Evolutionary conservation across 805 yeast species (phyloP).

Genomic region (Dipodascopsis uninucleata): DNA sequence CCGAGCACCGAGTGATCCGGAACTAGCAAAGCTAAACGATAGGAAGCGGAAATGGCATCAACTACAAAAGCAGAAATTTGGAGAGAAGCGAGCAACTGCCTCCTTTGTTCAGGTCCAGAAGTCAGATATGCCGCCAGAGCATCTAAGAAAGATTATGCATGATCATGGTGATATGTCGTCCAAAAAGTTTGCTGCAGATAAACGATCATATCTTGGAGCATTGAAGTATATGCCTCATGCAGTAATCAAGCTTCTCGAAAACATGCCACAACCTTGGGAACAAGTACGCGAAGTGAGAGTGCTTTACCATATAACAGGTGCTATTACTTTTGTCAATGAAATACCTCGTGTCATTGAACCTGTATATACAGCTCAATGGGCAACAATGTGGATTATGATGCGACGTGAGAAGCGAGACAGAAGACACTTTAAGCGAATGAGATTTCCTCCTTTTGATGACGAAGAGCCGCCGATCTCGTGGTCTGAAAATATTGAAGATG

Average conservation of each 20-base stretch:
- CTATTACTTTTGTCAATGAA: slow-evolving; percentile 92
- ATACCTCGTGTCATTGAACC: slow-evolving; percentile 90
- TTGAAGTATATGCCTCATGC: slow-evolving; percentile 96
- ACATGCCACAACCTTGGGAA: slow-evolving; percentile 99
- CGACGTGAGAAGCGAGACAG: slow-evolving; percentile 90
- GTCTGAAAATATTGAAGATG: slow-evolving; percentile 70
- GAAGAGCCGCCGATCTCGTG: slow-evolving; percentile 91
- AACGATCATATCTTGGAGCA: slow-evolving; percentile 83
- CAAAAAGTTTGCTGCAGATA: slow-evolving; percentile 73
- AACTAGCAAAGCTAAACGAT: slow-evolving; percentile 39
- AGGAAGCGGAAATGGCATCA: slow-evolving; percentile 59
- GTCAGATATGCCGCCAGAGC: slow-evolving; percentile 90
- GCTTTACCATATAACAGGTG: slow-evolving; percentile 85
- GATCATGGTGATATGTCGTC: slow-evolving; percentile 85
- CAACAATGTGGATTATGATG: slow-evolving; percentile 88
- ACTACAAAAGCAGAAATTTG: slow-evolving; percentile 57
- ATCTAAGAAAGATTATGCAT: slow-evolving; percentile 74
- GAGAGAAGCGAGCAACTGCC: slow-evolving; percentile 40
- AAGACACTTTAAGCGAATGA: slow-evolving; percentile 81
- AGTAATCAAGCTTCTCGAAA: slow-evolving; percentile 77
- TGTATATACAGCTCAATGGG: slow-evolving; percentile 92
- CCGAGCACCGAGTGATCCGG: slow-evolving; percentile 21
- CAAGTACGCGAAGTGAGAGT: slow-evolving; percentile 78
- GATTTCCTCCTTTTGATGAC: slow-evolving; percentile 95
- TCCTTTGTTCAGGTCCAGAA: slow-evolving; percentile 57